Evolutionary conservation across 2,329 filamentous ascomycete species (phyloP).

Genomic region (Colletotrichum magnum): DNA sequence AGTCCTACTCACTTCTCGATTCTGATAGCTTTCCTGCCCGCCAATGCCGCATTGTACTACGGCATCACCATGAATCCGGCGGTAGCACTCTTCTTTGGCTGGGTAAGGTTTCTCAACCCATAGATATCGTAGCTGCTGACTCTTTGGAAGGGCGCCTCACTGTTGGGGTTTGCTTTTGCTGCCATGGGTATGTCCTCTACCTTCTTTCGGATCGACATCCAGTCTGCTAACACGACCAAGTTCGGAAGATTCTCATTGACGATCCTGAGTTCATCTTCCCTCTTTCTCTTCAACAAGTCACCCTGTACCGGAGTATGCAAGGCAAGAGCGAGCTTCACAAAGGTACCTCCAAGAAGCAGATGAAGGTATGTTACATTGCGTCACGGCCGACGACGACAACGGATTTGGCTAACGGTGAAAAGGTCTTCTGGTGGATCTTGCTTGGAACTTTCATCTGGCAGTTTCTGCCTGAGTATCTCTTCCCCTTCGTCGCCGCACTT

Average conservation of each 20-base stretch:
- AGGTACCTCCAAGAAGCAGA: slow-evolving; percentile 23
- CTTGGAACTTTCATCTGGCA: slow-evolving; percentile 71
- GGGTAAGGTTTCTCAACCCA: slow-evolving; percentile 62
- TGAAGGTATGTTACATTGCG: slow-evolving; percentile 6
- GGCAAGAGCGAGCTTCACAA: slow-evolving; percentile 33
- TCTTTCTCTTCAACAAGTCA: slow-evolving; percentile 34
- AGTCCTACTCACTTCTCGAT: not conserved
- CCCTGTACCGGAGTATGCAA: slow-evolving; percentile 36
- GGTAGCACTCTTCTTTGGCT: slow-evolving; percentile 72
- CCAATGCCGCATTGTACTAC: slow-evolving; percentile 70
- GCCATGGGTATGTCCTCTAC: slow-evolving; percentile 59
- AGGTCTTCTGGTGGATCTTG: slow-evolving; percentile 68
- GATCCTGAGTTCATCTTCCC: slow-evolving; percentile 62
- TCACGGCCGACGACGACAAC: too few species aligned
- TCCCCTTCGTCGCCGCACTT: slow-evolving; percentile 71
- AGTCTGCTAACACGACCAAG: not conserved
- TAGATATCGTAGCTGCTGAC: slow-evolving; percentile 52
- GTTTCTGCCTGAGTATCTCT: slow-evolving; percentile 72
- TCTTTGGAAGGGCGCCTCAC: slow-evolving; percentile 18
- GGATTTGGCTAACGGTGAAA: slow-evolving; percentile 36
- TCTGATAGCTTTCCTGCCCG: slow-evolving; percentile 22
- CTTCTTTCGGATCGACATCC: not conserved
- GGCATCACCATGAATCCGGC: slow-evolving; percentile 64
- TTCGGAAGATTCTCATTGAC: slow-evolving; percentile 68
- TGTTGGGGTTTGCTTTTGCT: slow-evolving; percentile 58